Evolutionary conservation across 179 eudicot species (phyloP).

Genomic region (Gypsophila paniculata): DNA sequence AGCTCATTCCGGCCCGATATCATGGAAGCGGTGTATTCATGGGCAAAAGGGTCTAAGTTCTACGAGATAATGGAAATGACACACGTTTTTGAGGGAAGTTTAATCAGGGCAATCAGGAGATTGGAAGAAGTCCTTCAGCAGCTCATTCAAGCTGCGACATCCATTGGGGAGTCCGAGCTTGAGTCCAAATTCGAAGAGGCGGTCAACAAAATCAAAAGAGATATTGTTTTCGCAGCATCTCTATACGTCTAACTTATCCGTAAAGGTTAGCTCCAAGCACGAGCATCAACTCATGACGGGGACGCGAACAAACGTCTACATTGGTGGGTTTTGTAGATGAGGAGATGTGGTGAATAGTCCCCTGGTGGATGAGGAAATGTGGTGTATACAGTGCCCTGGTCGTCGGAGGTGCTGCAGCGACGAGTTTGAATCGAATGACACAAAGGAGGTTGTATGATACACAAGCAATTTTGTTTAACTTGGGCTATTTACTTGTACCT

Average conservation of each 20-base stretch:
- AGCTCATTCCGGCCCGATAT: slow-evolving; percentile 87
- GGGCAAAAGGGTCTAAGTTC: slow-evolving; percentile 93
- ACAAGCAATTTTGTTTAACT: too few relatives aligned
- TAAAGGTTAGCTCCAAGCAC: background rate
- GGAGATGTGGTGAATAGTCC: too few relatives aligned
- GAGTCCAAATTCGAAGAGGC: slow-evolving; percentile 84
- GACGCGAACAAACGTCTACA: too few relatives aligned
- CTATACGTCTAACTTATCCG: slow-evolving; percentile 51
- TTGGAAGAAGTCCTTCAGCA: slow-evolving; percentile 97
- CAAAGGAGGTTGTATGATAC: too few relatives aligned
- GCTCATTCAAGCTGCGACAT: slow-evolving; percentile 82
- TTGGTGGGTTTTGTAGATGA: too few relatives aligned
- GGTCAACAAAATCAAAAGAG: slow-evolving; percentile 82
- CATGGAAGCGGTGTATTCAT: slow-evolving; percentile 90
- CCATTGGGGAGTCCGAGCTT: slow-evolving; percentile 81
- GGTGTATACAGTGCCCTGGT: too few relatives aligned
- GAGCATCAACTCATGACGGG: background rate
- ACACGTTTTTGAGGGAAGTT: slow-evolving; percentile 87
- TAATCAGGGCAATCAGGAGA: slow-evolving; percentile 93
- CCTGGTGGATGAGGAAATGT: too few relatives aligned
- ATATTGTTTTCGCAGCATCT: slow-evolving; percentile 95
- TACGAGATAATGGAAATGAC: slow-evolving; percentile 89
- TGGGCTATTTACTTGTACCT: too few relatives aligned
- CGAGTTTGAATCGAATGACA: too few relatives aligned
- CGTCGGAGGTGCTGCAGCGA: too few relatives aligned